Evolutionary conservation across 75 land plant genomes (phyloP), one percentile per base, ranked within the genome.

Genomic region (Picea sitchensis): DNA sequence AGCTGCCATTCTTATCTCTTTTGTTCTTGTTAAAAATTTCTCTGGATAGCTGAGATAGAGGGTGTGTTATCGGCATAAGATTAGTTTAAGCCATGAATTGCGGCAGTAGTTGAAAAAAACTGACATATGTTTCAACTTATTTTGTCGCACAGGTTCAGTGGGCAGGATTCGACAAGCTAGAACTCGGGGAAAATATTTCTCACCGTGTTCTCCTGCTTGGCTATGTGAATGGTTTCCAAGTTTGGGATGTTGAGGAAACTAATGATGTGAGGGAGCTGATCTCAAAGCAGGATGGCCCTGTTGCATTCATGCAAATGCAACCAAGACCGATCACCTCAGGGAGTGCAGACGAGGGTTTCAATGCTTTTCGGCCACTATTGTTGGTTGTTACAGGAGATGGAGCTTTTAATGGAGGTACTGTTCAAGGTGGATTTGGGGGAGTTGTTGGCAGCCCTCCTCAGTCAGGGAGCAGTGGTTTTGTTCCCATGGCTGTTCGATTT

Each of bases 401-500:
- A 54, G 9, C 76, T 57, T 17, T 56, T 20, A 56, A 26, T 15
- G 59, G 56, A 75, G 60, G 76, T 58, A 80, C 84, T 61, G 85
- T 85, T 65, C 86, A 76, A 47, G 87, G 81, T 80, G 88, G 87
- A 4, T 77, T 73, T 69, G 80, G 47, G 65, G 62, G 54, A 13
- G 77, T 83, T 20, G 14, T 83, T 57, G 85, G 63, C 14, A 15
- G 34, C n/a, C 47, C 63, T 6, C 84, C 79, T 38, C 81, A 61
- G 34, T 73, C 75, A 47, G 84, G 79, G 44, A 81, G 68, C 79
- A 80, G 83, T 78, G 59, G 80, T 57, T 78, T 85, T 23, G 81
- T 88, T 58, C 96, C 96, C 64, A 95, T 94, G 15, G 83, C 83
- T 78, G 91, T 89, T 80, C 86, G 89, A 31, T 95, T 97, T 79